Evolutionary conservation across 2,329 filamentous ascomycete genomes (phyloP).

Genomic region (Corinectria fuckeliana): DNA sequence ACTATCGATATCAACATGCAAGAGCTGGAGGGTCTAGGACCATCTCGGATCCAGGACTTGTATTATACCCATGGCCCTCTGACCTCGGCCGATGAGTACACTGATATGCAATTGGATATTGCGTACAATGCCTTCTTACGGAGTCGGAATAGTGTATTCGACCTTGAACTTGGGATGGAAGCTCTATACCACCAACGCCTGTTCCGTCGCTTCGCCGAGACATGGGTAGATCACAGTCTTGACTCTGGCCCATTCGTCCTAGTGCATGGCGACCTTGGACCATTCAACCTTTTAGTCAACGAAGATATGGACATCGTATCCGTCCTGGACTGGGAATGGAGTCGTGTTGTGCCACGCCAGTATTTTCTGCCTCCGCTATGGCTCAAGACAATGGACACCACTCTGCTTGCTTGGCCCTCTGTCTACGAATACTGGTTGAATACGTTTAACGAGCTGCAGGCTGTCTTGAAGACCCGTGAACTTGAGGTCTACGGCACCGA

Average conservation of each 20-base stretch:
- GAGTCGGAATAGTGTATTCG: slow-evolving; percentile 5
- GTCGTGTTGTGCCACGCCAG: slow-evolving; percentile 25
- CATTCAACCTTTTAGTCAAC: slow-evolving; percentile 19
- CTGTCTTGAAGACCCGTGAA: neutral
- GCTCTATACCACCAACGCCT: slow-evolving; percentile 18
- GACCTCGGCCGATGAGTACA: slow-evolving; percentile 15
- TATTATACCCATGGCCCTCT: slow-evolving; percentile 1
- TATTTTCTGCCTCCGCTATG: slow-evolving; percentile 22
- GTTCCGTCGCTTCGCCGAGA: slow-evolving; percentile 11
- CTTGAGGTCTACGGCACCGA: neutral
- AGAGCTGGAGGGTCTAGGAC: slow-evolving; percentile 17
- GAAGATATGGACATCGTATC: slow-evolving; percentile 10
- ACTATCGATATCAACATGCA: slow-evolving; percentile 21
- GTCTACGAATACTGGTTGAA: slow-evolving; percentile 2
- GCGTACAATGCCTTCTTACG: slow-evolving; percentile 15
- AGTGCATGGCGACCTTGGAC: slow-evolving; percentile 21
- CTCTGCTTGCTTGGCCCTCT: neutral
- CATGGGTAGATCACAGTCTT: slow-evolving; percentile 12
- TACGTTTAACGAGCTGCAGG: neutral
- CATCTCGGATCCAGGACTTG: slow-evolving; percentile 6
- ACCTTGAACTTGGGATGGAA: slow-evolving; percentile 10
- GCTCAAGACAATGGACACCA: slow-evolving; percentile 1
- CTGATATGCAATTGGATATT: slow-evolving; percentile 15
- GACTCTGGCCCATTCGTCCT: slow-evolving; percentile 21
- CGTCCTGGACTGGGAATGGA: slow-evolving; percentile 28